Percentiles rank a stretch among this genome's conserved stretches.
Conservation (phyloP, 495 filamentous ascomycete genomes). For the Aspergillus homomorphus region DNA sequence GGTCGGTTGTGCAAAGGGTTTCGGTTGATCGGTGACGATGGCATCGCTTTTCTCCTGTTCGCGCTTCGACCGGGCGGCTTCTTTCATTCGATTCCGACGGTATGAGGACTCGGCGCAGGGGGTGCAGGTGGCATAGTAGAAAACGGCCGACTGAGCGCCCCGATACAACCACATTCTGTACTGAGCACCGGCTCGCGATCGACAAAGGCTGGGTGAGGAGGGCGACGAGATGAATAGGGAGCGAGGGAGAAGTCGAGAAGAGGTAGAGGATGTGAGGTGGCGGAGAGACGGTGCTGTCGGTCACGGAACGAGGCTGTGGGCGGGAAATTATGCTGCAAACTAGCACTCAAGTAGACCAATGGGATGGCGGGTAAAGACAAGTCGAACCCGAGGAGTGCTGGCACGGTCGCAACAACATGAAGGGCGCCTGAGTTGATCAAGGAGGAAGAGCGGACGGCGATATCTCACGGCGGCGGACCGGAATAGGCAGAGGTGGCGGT, state of each 20-base stretch:
- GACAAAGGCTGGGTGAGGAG: background rate
- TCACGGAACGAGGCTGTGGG: background rate
- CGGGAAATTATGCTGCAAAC: background rate
- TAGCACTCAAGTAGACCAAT: constrained; percentile 12
- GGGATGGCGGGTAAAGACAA: constrained; percentile 26
- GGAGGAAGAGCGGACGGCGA: constrained; percentile 20
- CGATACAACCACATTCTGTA: constrained; percentile 53
- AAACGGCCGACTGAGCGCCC: constrained; percentile 73
- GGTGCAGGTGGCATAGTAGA: constrained; percentile 81
- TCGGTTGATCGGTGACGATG: constrained; percentile 62
- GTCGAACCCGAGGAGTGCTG: constrained; percentile 23
- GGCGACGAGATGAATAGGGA: background rate
- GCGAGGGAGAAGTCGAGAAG: constrained; percentile 4
- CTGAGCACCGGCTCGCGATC: background rate
- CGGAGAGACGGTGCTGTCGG: background rate
- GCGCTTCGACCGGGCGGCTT: constrained; percentile 58
- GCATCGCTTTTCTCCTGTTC: constrained; percentile 51
- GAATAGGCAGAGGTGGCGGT: constrained; percentile 23
- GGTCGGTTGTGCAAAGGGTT: constrained; percentile 72
- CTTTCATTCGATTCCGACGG: constrained; percentile 61
- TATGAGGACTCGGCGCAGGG: constrained; percentile 67
- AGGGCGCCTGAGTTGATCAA: constrained; percentile 29
- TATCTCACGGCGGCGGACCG: constrained; percentile 10
- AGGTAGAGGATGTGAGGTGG: background rate
- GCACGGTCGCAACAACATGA: constrained; percentile 40